phyloP scores from a whole-genome alignment of 108 stramenopile species.

The Skeletonema marinoi region DNA sequence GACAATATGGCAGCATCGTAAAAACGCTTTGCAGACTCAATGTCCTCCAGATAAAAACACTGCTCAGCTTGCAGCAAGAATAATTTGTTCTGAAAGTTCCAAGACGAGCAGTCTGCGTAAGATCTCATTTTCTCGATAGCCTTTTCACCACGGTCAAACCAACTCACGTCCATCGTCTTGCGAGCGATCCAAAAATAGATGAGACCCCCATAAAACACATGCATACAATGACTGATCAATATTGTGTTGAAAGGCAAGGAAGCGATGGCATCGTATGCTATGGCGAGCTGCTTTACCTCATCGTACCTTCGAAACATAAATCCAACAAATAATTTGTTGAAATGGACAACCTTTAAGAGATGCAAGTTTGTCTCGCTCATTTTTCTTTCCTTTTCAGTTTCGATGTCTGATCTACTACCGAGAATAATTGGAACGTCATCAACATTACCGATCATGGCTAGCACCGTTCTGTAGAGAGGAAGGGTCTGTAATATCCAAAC shows the following conservation, averaged over 20 bases:
- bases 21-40: neutral
- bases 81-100: neutral
- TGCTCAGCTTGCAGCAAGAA: neutral
- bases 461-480: neutral
- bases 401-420: neutral
- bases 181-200: slow-evolving; percentile 20
- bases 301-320: neutral
- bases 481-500: neutral
- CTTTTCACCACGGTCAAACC: slow-evolving; percentile 1
- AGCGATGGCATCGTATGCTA: neutral
- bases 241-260: neutral
- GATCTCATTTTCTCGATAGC: neutral
- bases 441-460: neutral
- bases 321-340: neutral
- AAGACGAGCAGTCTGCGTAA: neutral
- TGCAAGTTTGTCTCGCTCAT: neutral
- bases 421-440: neutral
- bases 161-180: neutral
- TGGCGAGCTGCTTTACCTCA: neutral
- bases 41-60: neutral
- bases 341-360: neutral
- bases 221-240: neutral
- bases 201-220: slow-evolving; percentile 6
- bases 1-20: neutral
- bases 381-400: neutral